phyloP scores from a whole-genome alignment of 768 basidiomycete genomes.

The Lentinula guzmanii region DNA sequence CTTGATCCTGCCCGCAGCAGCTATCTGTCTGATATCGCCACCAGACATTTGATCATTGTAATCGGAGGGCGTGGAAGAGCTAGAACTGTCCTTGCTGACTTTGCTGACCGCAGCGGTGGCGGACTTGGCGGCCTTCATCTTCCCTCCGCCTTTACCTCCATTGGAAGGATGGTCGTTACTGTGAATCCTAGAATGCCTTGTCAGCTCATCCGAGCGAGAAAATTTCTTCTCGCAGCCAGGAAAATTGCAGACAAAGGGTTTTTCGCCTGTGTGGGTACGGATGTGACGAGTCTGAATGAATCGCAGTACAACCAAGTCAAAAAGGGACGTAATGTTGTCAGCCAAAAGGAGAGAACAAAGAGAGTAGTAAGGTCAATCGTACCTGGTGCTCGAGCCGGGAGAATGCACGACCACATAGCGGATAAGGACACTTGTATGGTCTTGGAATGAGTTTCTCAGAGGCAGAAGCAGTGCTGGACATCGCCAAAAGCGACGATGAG shows the following conservation, averaged over 20 bases:
- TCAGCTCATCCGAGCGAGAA: conserved; percentile 97
- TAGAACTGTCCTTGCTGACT: neutral
- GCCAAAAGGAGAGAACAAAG: conserved; percentile 3
- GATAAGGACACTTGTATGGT: conserved; percentile 96
- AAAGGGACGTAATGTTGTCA: neutral
- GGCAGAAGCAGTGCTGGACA: neutral
- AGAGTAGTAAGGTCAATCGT: conserved; percentile 11
- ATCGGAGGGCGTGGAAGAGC: conserved; percentile 1
- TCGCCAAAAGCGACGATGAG: neutral
- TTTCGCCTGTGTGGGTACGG: conserved; percentile 97
- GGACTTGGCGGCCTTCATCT: conserved; percentile 23
- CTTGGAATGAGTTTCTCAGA: conserved; percentile 21
- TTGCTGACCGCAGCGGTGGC: conserved; percentile 3
- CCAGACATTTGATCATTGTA: neutral
- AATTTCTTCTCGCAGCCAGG: conserved; percentile 98
- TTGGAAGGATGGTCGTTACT: conserved; percentile 43
- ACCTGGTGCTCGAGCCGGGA: conserved; percentile 96
- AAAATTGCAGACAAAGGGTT: conserved; percentile 89
- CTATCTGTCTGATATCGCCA: neutral
- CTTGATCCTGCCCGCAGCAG: conserved; percentile 33
- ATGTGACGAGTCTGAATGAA: conserved; percentile 85
- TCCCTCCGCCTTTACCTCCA: conserved; percentile 7
- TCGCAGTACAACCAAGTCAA: conserved; percentile 7
- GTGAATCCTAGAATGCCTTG: conserved; percentile 93
- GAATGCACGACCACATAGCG: conserved; percentile 90